Evolutionary conservation across 164 flowering plant genomes (phyloP).

Genomic region (Santalum album): DNA sequence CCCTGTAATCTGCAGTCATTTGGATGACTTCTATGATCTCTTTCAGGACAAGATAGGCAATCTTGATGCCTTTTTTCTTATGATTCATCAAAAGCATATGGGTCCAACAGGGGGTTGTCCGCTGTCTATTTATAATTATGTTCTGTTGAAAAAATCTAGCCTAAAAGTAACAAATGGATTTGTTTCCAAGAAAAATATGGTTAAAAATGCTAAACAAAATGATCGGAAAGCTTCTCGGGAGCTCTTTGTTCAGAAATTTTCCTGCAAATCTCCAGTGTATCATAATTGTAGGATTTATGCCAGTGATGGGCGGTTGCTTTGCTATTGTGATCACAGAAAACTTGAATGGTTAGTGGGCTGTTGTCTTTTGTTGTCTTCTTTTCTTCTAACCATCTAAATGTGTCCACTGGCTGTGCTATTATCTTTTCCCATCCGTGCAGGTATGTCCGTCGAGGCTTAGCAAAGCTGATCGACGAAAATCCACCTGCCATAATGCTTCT

Average conservation of each 20-base stretch:
- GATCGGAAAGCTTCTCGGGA: constrained; percentile 61
- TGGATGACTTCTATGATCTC: constrained; percentile 38
- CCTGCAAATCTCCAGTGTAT: constrained; percentile 97
- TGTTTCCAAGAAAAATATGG: constrained; percentile 38
- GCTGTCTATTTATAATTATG: constrained; percentile 57
- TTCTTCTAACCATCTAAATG: neutral
- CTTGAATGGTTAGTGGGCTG: constrained; percentile 72
- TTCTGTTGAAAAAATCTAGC: constrained; percentile 40
- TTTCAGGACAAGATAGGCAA: constrained; percentile 26
- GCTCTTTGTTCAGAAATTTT: constrained; percentile 82
- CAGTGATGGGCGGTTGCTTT: constrained; percentile 85
- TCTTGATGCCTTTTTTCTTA: constrained; percentile 28
- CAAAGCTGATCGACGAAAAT: constrained; percentile 73
- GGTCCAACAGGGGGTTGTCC: constrained; percentile 65
- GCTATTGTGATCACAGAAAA: constrained; percentile 92
- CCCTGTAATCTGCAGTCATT: constrained; percentile 59
- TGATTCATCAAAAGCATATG: constrained; percentile 42
- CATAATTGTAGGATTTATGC: constrained; percentile 96
- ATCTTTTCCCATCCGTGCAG: constrained; percentile 22
- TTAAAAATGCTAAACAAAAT: constrained; percentile 34
- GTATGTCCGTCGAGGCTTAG: constrained; percentile 73
- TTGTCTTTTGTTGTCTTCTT: neutral
- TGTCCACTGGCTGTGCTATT: neutral
- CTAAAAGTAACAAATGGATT: constrained; percentile 25
- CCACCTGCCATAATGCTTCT: constrained; percentile 93